These are phyloP conservation scores for Agrocybe chaxingu DNA, from an alignment of 768 basidiomycete genomes.

Conservation along the genomic window DNA sequence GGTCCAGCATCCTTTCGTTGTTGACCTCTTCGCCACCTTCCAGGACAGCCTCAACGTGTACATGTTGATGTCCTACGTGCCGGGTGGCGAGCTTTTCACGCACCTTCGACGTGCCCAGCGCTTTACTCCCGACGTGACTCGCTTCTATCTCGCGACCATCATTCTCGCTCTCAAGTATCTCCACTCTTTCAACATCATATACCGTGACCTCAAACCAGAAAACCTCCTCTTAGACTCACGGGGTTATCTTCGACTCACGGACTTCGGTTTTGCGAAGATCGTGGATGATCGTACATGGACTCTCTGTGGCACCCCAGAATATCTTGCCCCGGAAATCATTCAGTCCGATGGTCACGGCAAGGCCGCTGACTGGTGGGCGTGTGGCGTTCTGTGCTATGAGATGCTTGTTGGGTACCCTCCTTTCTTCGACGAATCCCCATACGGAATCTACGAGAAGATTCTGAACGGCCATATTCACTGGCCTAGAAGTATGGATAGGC, in stretches of 20 bases:
- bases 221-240: conserved; percentile 93
- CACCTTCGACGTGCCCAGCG: conserved; percentile 90
- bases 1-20: conserved; percentile 92
- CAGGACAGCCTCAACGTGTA: conserved; percentile 97
- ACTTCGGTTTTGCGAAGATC: conserved; percentile 98
- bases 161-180: conserved; percentile 93
- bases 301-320: conserved; percentile 93
- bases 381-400: conserved; percentile 95
- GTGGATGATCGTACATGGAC: conserved; percentile 99
- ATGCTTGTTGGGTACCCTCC: conserved; percentile 99
- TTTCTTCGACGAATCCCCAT: conserved; percentile 97
- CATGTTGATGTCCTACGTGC: conserved; percentile 95
- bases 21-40: conserved; percentile 93
- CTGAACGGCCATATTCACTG: conserved; percentile 84
- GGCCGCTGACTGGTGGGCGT: conserved; percentile 99
- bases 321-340: conserved; percentile 97
- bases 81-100: conserved; percentile 97
- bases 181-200: conserved; percentile 96
- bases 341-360: conserved; percentile 97
- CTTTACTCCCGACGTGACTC: conserved; percentile 95
- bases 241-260: conserved; percentile 92
- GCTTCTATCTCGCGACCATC: conserved; percentile 96
- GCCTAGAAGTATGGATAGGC: conserved; percentile 86
- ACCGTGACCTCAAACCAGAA: conserved; percentile 98
- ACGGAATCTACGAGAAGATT: conserved; percentile 98